Percentiles rank a stretch among this genome's conserved stretches.
phyloP scores from a whole-genome alignment of 495 filamentous ascomycete genomes.

The Daldinia grandis region DNA sequence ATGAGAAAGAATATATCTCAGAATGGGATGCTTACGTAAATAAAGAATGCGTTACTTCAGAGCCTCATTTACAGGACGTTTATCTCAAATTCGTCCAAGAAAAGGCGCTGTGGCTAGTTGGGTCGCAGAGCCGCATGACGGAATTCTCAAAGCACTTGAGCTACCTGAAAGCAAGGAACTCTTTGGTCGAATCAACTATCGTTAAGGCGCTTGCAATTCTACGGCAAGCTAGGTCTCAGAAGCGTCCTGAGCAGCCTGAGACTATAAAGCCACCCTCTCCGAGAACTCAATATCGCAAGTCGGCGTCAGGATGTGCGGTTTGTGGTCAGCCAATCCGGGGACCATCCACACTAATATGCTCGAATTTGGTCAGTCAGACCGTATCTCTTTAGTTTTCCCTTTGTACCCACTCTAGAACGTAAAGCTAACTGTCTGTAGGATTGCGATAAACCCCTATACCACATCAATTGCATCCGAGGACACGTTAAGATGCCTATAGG shows the following conservation, averaged over 20 bases:
- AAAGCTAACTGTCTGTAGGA: constrained; percentile 45
- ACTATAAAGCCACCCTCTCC: constrained; percentile 34
- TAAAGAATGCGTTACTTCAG: constrained; percentile 55
- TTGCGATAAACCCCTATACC: constrained; percentile 47
- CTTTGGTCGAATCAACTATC: constrained; percentile 49
- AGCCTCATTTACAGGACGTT: constrained; percentile 54
- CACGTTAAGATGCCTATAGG: constrained; percentile 32
- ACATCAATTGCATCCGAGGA: constrained; percentile 40
- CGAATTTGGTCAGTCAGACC: constrained; percentile 50
- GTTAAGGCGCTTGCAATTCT: constrained; percentile 49
- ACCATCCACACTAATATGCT: constrained; percentile 51
- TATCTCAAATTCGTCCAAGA: constrained; percentile 54
- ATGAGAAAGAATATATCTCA: constrained; percentile 62
- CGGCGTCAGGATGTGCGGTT: constrained; percentile 48
- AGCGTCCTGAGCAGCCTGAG: constrained; percentile 33
- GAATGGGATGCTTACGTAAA: constrained; percentile 62
- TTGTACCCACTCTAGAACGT: not conserved
- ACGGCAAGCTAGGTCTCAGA: constrained; percentile 46
- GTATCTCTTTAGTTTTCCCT: not conserved
- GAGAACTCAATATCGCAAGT: constrained; percentile 44
- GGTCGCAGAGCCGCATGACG: constrained; percentile 46
- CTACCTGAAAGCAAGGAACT: constrained; percentile 53
- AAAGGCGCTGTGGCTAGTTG: constrained; percentile 56
- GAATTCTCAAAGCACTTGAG: constrained; percentile 59
- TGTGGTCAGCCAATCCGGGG: constrained; percentile 54